These are phyloP conservation scores for Sonneratia caseolaris DNA, from an alignment of 345 rosid genomes.

Conservation along the genomic window DNA sequence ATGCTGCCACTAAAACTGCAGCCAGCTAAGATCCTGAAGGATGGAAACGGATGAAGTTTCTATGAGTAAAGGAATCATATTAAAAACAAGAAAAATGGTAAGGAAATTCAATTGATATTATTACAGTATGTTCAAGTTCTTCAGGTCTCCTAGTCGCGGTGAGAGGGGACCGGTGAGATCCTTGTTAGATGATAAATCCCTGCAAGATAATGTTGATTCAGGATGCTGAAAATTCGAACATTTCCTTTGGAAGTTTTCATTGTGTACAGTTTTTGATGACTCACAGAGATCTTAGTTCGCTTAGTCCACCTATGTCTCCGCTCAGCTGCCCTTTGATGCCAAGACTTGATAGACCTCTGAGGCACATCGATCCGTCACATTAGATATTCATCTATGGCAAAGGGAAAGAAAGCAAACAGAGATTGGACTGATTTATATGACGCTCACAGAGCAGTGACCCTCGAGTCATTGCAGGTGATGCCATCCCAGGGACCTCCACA, in stretches of 20 bases:
- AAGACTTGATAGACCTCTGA: constrained; percentile 81
- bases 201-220: constrained; percentile 26
- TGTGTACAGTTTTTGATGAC: constrained; percentile 17
- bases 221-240: not conserved
- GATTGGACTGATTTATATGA: not conserved
- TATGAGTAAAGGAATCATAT: not conserved
- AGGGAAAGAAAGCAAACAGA: not conserved
- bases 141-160: constrained; percentile 64
- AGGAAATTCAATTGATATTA: not conserved
- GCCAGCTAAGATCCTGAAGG: constrained; percentile 70
- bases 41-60: not conserved
- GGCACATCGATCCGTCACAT: not conserved
- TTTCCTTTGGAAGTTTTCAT: not conserved
- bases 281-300: constrained; percentile 80
- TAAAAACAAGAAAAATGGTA: not conserved
- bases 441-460: constrained; percentile 75
- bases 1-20: constrained; percentile 81
- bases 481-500: constrained; percentile 91
- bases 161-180: constrained; percentile 67
- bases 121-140: constrained; percentile 76
- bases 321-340: constrained; percentile 67
- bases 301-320: constrained; percentile 84
- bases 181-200: constrained; percentile 78
- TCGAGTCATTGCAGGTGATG: constrained; percentile 53
- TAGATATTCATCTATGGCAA: not conserved